Evolutionary conservation across 768 basidiomycete genomes (phyloP), one percentile per base, ranked within the genome.

Genomic region (Lentinus tigrinus): DNA sequence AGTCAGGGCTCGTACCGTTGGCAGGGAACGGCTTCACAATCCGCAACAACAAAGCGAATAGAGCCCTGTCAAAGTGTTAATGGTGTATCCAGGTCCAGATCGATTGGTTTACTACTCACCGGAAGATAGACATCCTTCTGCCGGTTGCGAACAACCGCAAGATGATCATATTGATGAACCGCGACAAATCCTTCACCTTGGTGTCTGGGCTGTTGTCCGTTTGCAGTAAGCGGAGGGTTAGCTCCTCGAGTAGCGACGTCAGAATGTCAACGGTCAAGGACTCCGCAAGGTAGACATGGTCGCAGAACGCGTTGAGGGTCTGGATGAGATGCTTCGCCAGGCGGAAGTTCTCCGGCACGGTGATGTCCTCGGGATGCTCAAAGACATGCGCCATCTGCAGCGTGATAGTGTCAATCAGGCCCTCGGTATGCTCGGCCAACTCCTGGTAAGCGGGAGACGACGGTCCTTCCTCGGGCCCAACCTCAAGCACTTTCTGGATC

Each of bases 91-190:
- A 40, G 49, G 3, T 44, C 28, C 13, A 26, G 26, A 56, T 44
- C 24, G 19, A 65, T 26, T 9, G 2, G 39, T 23, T 28, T 27
- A 39, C 38, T 19, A 64, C 88, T 68, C 52, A 95, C 95, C 91
- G 81, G 75, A 96, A 96, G 54, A 95, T 88, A 0, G 93, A 88
- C 82, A 94, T 94, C 56, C 91, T 81, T 62, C 93, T 81, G 16
- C 91, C 89, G 10, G 93, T 94, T 34, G 93, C 90, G 75, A 99
- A 96, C 54, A 97, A 72, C 31, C 95, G 88, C 56, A 99, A 77
- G 60, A 98, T 89, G 57, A 98, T 95, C 92, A 98, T 95, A 73
- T 99, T 99, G 75, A 99, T 95, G 73, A 97, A 98, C 49, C 92
- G 85, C 5, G 94, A 95, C 57, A 98, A 69, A 69, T 98, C 97